Evolutionary conservation across 2,329 filamentous ascomycete species (phyloP).

Genomic region (Neofusicoccum laricinum): DNA sequence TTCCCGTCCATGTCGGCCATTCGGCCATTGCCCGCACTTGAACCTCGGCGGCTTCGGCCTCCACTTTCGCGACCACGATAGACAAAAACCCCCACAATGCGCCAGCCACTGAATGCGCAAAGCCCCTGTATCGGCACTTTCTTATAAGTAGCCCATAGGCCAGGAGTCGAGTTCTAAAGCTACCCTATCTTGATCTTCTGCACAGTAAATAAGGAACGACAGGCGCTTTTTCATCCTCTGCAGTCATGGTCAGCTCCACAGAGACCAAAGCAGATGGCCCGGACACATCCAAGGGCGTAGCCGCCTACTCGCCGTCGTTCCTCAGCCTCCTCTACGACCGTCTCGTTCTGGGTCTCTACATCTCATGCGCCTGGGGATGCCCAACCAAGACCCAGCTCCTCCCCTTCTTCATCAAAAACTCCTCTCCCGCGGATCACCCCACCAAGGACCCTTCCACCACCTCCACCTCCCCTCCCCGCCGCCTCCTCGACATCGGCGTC

Average conservation of each 20-base stretch:
- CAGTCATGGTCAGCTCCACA: background rate
- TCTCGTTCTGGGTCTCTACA: constrained; percentile 22
- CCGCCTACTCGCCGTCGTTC: background rate
- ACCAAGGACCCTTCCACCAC: background rate
- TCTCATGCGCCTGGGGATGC: constrained; percentile 28
- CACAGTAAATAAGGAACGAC: too few species aligned
- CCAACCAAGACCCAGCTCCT: constrained; percentile 22
- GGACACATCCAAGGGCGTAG: background rate
- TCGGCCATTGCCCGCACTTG: too few species aligned
- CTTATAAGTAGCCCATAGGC: too few species aligned
- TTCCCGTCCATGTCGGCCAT: too few species aligned
- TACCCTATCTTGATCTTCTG: too few species aligned
- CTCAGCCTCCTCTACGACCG: constrained; percentile 19
- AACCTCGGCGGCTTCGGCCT: too few species aligned
- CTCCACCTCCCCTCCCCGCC: background rate
- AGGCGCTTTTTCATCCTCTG: too few species aligned
- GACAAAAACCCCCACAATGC: too few species aligned
- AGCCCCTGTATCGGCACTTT: too few species aligned
- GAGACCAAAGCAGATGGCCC: background rate
- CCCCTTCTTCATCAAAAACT: constrained; percentile 24
- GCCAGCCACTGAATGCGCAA: too few species aligned
- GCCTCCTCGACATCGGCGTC: constrained; percentile 30
- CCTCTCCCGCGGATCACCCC: background rate
- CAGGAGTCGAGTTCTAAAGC: too few species aligned
- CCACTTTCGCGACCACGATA: too few species aligned